Percentiles rank a stretch among this genome's conserved stretches.
Evolutionary conservation across 2,329 filamentous ascomycete genomes (phyloP).

Genomic region (Claviceps fusiformis): DNA sequence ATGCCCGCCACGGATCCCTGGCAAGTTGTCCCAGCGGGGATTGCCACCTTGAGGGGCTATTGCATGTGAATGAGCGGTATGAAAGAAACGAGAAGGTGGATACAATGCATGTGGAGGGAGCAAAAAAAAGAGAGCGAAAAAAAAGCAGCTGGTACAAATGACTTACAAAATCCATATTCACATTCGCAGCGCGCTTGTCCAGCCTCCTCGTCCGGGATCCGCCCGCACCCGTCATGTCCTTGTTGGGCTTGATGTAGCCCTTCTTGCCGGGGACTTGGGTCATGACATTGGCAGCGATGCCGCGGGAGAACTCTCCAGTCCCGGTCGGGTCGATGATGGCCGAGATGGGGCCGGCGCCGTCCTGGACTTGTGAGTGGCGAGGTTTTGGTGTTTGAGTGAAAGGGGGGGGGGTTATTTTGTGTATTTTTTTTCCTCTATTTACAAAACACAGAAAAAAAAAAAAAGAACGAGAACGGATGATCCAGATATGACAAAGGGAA

Average conservation of each 20-base stretch:
- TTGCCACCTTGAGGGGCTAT: not conserved
- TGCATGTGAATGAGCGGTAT: not conserved
- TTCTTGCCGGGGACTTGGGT: slow-evolving; percentile 23
- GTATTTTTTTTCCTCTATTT: too few relatives aligned
- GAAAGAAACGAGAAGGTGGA: too few relatives aligned
- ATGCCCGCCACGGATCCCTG: not conserved
- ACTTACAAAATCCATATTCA: not conserved
- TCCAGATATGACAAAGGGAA: too few relatives aligned
- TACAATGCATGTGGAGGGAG: not conserved
- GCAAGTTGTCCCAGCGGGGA: not conserved
- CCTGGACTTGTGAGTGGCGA: not conserved
- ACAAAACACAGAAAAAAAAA: too few relatives aligned
- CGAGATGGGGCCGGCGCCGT: slow-evolving; percentile 25
- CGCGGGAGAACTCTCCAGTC: slow-evolving; percentile 20
- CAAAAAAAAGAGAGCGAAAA: not conserved
- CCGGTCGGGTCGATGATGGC: slow-evolving; percentile 25
- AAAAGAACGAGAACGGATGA: too few relatives aligned
- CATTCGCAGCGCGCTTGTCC: not conserved
- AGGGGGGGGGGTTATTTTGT: too few relatives aligned
- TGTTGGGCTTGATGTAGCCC: slow-evolving; percentile 12
- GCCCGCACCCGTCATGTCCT: too few relatives aligned
- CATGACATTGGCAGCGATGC: slow-evolving; percentile 14
- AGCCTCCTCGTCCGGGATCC: too few relatives aligned
- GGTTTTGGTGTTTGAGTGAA: too few relatives aligned
- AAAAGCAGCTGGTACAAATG: not conserved